Percentiles rank a stretch among this genome's conserved stretches.
phyloP scores from a whole-genome alignment of 1,284 basidiomycete species.

The Mycena sp. region DNA sequence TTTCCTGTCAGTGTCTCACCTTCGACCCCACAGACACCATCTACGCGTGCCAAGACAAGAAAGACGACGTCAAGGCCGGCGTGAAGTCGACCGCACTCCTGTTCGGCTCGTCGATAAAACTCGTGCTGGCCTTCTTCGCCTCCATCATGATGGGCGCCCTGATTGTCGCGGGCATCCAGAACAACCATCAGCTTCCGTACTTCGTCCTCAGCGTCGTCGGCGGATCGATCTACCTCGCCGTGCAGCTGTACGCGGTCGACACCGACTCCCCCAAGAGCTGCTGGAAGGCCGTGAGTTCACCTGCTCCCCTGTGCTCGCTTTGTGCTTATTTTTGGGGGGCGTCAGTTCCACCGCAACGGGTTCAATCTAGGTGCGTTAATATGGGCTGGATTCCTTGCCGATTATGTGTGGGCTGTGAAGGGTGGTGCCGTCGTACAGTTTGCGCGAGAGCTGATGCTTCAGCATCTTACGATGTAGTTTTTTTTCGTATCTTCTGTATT shows the following conservation, averaged over 20 bases:
- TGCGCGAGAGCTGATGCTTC: background rate
- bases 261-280: conserved; percentile 25
- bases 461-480: background rate
- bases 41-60: conserved; percentile 54
- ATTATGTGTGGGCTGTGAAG: conserved; percentile 20
- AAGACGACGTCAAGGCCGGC: conserved; percentile 52
- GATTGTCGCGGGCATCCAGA: conserved; percentile 15
- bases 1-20: background rate
- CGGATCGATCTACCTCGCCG: conserved; percentile 16
- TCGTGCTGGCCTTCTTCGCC: conserved; percentile 18
- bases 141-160: conserved; percentile 20
- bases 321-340: background rate
- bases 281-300: conserved; percentile 19
- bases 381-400: conserved; percentile 25
- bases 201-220: conserved; percentile 21
- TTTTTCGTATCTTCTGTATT: too few species aligned
- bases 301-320: background rate
- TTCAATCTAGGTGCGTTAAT: conserved; percentile 23
- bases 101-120: conserved; percentile 30
- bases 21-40: conserved; percentile 46
- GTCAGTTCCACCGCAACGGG: conserved; percentile 27
- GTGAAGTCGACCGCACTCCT: conserved; percentile 53
- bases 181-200: conserved; percentile 17
- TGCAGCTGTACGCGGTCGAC: conserved; percentile 20
- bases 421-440: conserved; percentile 1